These are phyloP conservation scores for Chloris gayana DNA, from an alignment of 176 grass and related monocot genomes.

Conservation along the genomic window DNA sequence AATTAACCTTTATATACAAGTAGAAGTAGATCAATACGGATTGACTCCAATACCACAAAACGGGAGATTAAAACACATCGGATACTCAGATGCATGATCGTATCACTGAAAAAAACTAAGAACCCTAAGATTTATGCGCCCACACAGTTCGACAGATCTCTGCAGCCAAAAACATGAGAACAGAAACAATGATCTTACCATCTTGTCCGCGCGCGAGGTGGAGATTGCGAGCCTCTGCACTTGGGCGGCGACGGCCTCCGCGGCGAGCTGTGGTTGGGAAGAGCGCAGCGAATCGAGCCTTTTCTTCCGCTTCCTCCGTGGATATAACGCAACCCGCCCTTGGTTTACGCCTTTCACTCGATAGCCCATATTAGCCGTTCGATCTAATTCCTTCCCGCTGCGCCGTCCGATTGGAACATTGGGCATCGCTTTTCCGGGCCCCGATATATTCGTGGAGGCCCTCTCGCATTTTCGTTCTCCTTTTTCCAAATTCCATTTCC, in stretches of 20 bases:
- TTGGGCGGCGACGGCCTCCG: conserved; percentile 25
- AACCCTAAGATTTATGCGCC: conserved; percentile 37
- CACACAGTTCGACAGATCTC: background rate
- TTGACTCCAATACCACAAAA: background rate
- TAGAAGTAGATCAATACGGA: background rate
- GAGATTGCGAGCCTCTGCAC: conserved; percentile 12
- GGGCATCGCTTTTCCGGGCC: background rate
- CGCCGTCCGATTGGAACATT: conserved; percentile 13
- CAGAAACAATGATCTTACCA: conserved; percentile 29
- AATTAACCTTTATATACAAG: background rate
- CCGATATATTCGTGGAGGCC: conserved; percentile 23
- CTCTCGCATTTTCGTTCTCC: background rate
- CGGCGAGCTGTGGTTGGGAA: background rate
- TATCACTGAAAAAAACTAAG: background rate
- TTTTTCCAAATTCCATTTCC: conserved; percentile 12
- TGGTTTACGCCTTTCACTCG: background rate
- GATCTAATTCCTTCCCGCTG: background rate
- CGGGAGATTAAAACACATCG: background rate
- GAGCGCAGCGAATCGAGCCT: conserved; percentile 5
- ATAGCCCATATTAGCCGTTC: background rate
- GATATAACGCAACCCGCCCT: conserved; percentile 16
- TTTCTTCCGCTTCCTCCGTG: conserved; percentile 20
- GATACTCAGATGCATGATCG: background rate
- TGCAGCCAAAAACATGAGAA: background rate
- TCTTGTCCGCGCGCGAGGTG: background rate